These are phyloP conservation scores for Sarocladiaceae sp. DNA, from an alignment of 2,329 filamentous ascomycete species.

Conservation along the genomic window DNA sequence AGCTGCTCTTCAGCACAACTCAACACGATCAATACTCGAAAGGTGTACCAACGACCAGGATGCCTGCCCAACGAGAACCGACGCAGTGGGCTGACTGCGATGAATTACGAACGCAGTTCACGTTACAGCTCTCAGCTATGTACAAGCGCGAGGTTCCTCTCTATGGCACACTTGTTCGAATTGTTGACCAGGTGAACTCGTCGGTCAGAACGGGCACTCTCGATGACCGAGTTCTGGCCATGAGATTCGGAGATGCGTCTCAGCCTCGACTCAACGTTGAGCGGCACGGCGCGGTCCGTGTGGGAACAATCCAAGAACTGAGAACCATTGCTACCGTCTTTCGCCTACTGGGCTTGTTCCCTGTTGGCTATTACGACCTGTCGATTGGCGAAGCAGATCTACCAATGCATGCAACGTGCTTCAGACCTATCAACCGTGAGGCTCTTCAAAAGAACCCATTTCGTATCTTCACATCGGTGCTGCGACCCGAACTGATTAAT, in stretches of 20 bases:
- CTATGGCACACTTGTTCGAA: constrained; percentile 24
- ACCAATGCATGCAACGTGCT: constrained; percentile 46
- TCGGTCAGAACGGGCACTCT: not conserved
- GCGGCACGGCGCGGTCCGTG: constrained; percentile 41
- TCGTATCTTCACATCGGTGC: constrained; percentile 29
- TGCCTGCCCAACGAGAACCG: not conserved
- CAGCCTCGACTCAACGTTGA: constrained; percentile 18
- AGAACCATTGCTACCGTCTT: constrained; percentile 37
- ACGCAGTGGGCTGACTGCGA: constrained; percentile 12
- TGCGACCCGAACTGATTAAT: constrained; percentile 34
- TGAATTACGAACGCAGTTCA: constrained; percentile 21
- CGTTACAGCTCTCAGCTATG: constrained; percentile 27
- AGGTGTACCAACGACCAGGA: too few species aligned
- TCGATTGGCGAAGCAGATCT: constrained; percentile 30
- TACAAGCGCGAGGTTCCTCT: constrained; percentile 28
- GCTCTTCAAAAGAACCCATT: constrained; percentile 37
- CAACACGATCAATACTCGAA: too few species aligned
- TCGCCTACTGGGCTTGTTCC: constrained; percentile 37
- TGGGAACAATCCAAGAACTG: constrained; percentile 39
- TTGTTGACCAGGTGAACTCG: constrained; percentile 22
- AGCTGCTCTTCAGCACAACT: too few species aligned
- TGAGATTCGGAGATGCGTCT: not conserved
- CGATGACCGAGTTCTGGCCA: constrained; percentile 2
- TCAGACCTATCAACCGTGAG: constrained; percentile 31
- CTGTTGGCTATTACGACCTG: constrained; percentile 48